A percentile compares a stretch with the other conserved stretches of the same genome.
These are phyloP conservation scores for Leccinum variabile DNA, from an alignment of 1,284 basidiomycete species.

Conservation along the genomic window DNA sequence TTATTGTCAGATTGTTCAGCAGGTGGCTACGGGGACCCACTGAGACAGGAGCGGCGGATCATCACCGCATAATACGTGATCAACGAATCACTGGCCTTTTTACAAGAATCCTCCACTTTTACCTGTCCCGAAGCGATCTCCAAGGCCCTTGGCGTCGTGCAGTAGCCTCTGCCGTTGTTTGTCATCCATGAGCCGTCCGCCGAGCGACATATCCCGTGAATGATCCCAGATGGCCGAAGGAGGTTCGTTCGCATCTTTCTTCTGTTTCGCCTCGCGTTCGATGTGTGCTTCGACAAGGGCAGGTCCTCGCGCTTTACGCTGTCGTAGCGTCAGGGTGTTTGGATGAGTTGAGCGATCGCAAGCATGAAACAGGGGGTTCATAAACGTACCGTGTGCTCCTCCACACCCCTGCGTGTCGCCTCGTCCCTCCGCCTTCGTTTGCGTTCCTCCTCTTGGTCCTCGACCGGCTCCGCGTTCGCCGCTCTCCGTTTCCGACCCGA, in stretches of 20 bases:
- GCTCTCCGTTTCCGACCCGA: constrained; percentile 78
- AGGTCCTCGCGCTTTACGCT: constrained; percentile 67
- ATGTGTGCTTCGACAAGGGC: constrained; percentile 70
- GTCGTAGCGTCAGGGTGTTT: constrained; percentile 2
- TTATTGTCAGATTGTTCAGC: constrained; percentile 1
- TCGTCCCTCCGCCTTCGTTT: constrained; percentile 70
- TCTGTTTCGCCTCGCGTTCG: constrained; percentile 22
- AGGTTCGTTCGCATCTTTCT: constrained; percentile 50
- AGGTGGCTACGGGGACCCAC: neutral
- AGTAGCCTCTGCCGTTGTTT: constrained; percentile 74
- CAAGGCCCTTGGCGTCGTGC: constrained; percentile 73
- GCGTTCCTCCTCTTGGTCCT: constrained; percentile 34
- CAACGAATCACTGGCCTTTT: constrained; percentile 5
- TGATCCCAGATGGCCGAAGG: constrained; percentile 84
- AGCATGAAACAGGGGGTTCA: neutral
- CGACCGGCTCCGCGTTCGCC: constrained; percentile 47
- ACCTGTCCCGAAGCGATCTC: constrained; percentile 77
- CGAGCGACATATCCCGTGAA: constrained; percentile 80
- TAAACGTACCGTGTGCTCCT: constrained; percentile 73
- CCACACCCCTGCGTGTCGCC: constrained; percentile 67
- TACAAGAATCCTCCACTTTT: constrained; percentile 62
- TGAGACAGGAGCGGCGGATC: constrained; percentile 11
- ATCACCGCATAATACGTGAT: neutral
- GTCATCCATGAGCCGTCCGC: constrained; percentile 85
- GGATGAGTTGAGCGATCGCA: neutral